phyloP scores from a whole-genome alignment of 31 red algal species.

The Odonthalia washingtoniensis region DNA sequence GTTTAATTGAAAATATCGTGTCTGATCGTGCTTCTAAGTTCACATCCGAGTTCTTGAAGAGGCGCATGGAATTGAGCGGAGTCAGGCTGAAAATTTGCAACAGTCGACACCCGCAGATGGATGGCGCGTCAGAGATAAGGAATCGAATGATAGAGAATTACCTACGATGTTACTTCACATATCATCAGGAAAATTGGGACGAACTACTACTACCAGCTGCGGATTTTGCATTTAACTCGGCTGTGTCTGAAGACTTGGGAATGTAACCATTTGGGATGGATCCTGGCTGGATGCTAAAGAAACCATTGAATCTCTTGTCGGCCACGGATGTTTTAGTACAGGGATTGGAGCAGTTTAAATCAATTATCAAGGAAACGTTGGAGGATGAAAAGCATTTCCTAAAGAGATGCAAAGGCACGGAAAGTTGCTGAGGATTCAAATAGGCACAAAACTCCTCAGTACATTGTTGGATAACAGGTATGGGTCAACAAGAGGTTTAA shows the following conservation, averaged over 20 bases:
- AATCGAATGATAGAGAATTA: constrained; percentile 23
- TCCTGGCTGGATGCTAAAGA: neutral
- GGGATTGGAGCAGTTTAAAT: neutral
- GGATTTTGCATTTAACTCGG: constrained; percentile 4
- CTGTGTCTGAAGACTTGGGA: no score
- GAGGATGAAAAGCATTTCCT: neutral
- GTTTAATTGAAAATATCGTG: constrained; percentile 5
- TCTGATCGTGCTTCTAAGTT: constrained; percentile 20
- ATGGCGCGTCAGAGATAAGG: constrained; percentile 2
- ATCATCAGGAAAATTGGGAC: constrained; percentile 4
- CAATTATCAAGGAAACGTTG: neutral
- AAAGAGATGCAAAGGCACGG: neutral
- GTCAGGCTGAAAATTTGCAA: neutral
- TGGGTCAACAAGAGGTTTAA: neutral
- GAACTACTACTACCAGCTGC: neutral
- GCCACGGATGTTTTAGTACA: neutral
- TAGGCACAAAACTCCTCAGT: no score
- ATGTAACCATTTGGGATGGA: constrained; percentile 3
- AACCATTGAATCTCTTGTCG: neutral
- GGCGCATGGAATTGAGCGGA: neutral
- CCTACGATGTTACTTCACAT: neutral
- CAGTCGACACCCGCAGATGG: neutral
- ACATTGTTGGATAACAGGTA: neutral
- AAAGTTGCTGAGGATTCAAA: neutral
- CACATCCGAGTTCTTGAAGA: constrained; percentile 18